These are phyloP conservation scores for Williopsis jadinii DNA, from an alignment of 1,139 yeast species.

Conservation along the genomic window DNA sequence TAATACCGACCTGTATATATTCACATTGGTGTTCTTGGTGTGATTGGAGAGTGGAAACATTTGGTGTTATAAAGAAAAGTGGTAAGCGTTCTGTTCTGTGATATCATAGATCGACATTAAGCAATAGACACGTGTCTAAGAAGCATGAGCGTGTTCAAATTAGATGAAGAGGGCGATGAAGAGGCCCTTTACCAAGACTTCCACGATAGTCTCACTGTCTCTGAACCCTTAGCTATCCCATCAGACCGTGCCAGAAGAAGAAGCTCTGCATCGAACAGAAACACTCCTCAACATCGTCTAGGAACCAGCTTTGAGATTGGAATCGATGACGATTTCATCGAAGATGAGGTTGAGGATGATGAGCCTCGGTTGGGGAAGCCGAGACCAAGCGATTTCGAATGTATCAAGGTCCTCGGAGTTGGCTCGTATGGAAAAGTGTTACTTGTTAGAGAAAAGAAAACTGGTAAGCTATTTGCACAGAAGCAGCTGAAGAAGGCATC, in stretches of 20 bases:
- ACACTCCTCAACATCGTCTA: slow-evolving; percentile 27
- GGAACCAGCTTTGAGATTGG: slow-evolving; percentile 44
- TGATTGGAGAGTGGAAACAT: no score
- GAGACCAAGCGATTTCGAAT: slow-evolving; percentile 58
- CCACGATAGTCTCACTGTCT: slow-evolving; percentile 12
- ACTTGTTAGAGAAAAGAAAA: slow-evolving; percentile 58
- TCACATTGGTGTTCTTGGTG: no score
- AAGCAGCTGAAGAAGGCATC: slow-evolving; percentile 83
- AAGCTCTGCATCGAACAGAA: slow-evolving; percentile 30
- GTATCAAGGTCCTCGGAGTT: slow-evolving; percentile 75
- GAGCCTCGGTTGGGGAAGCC: slow-evolving; percentile 15
- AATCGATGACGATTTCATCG: slow-evolving; percentile 29
- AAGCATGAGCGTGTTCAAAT: slow-evolving; percentile 17
- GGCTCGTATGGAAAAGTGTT: slow-evolving; percentile 92
- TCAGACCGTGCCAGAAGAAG: slow-evolving; percentile 16
- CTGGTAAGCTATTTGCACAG: slow-evolving; percentile 77
- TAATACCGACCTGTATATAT: no score
- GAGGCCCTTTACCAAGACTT: slow-evolving; percentile 13
- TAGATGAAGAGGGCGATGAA: slow-evolving; percentile 17
- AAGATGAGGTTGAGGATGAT: slow-evolving; percentile 2
- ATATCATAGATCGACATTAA: neutral
- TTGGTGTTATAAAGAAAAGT: neutral
- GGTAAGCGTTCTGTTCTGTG: neutral
- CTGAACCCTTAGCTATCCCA: slow-evolving; percentile 14
- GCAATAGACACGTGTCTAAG: neutral